Percentiles rank a stretch among this genome's conserved stretches.
phyloP scores from a whole-genome alignment of 768 basidiomycete genomes.

The Cystofilobasidium macerans region DNA sequence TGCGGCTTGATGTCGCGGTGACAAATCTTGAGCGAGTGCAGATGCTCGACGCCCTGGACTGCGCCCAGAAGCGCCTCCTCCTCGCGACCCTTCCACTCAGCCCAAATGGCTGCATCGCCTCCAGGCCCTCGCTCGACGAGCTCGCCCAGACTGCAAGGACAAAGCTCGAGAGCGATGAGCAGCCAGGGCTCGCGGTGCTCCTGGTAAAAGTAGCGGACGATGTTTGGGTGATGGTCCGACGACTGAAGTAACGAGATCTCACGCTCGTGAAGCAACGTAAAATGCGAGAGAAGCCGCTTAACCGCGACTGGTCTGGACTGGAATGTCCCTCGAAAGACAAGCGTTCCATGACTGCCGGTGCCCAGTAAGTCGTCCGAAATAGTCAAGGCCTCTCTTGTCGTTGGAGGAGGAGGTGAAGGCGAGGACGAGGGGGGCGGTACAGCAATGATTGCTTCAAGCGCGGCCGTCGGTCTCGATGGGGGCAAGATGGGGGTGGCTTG shows the following conservation, averaged over 20 bases:
- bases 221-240: conserved; percentile 95
- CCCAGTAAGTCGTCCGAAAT: conserved; percentile 19
- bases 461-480: background rate
- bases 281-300: conserved; percentile 87
- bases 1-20: conserved; percentile 98
- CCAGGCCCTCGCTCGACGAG: conserved; percentile 50
- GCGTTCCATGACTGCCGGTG: conserved; percentile 55
- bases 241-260: conserved; percentile 93
- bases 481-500: background rate
- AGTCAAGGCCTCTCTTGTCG: conserved; percentile 6
- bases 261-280: conserved; percentile 82
- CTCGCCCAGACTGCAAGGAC: conserved; percentile 37
- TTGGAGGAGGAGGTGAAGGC: too few species aligned
- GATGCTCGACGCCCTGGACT: conserved; percentile 71
- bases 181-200: conserved; percentile 86
- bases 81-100: conserved; percentile 55
- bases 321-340: conserved; percentile 71
- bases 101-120: conserved; percentile 63
- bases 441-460: background rate
- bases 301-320: conserved; percentile 98
- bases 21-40: conserved; percentile 89
- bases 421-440: background rate
- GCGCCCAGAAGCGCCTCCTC: conserved; percentile 76
- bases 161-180: conserved; percentile 89
- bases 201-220: conserved; percentile 94